phyloP scores from a whole-genome alignment of 345 rosid species.

The Luvunga scandens region DNA sequence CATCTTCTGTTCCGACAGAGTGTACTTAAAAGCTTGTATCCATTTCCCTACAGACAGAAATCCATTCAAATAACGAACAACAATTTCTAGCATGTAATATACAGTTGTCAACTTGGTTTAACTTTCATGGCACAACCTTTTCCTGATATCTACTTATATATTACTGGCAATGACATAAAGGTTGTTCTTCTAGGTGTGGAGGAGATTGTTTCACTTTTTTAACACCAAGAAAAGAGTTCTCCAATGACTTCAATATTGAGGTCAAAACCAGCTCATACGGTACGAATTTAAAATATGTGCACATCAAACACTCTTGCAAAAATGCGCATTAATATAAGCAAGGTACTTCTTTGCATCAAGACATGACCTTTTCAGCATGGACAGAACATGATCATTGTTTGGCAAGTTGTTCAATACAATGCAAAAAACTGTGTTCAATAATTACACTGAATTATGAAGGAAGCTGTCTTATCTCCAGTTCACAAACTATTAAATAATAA shows the following conservation, averaged over 20 bases:
- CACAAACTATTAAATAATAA: slow-evolving; percentile 6
- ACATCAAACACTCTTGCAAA: slow-evolving; percentile 16
- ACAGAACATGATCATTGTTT: slow-evolving; percentile 17
- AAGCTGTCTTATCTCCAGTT: slow-evolving; percentile 23
- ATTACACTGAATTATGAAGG: slow-evolving; percentile 23
- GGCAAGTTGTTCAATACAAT: slow-evolving; percentile 17
- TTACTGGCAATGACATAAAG: slow-evolving; percentile 23
- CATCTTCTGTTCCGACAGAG: slow-evolving; percentile 27
- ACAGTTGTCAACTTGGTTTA: slow-evolving; percentile 21
- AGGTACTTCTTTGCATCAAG: slow-evolving; percentile 21
- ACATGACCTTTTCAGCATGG: slow-evolving; percentile 19
- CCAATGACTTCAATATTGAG: slow-evolving; percentile 14
- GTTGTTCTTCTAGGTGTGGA: slow-evolving; percentile 7
- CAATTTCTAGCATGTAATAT: slow-evolving; percentile 24
- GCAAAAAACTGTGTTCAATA: slow-evolving; percentile 28
- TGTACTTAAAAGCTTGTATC: slow-evolving; percentile 19
- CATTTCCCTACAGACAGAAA: slow-evolving; percentile 21
- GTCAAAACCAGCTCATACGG: slow-evolving; percentile 24
- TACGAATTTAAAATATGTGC: slow-evolving; percentile 18
- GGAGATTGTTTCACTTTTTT: slow-evolving; percentile 27
- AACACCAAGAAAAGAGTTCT: slow-evolving; percentile 18
- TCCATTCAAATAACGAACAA: slow-evolving; percentile 18
- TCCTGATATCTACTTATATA: slow-evolving; percentile 18
- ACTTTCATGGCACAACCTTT: slow-evolving; percentile 25
- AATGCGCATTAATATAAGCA: slow-evolving; percentile 18